phyloP scores from a whole-genome alignment of 129 eudicot species.

The Kitagawia praeruptora region DNA sequence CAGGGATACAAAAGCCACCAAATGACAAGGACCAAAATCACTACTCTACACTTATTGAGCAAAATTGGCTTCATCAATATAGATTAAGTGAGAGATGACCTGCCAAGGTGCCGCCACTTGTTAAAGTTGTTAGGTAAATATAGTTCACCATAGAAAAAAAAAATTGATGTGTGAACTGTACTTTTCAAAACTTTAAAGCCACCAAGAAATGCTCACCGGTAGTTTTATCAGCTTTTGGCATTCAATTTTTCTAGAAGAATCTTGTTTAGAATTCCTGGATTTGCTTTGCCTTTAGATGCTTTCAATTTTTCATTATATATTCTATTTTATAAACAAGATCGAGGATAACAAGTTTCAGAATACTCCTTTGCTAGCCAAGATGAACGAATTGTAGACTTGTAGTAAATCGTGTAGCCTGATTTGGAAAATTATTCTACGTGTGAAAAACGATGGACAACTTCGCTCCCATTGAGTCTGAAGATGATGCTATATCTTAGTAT shows the following conservation, averaged over 20 bases:
- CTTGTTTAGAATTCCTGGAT: conserved; percentile 83
- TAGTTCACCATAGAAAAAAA: background rate
- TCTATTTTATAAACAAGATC: too few species aligned
- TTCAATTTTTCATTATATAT: too few species aligned
- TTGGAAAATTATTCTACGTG: too few species aligned
- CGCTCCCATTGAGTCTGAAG: too few species aligned
- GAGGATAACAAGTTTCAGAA: conserved; percentile 50
- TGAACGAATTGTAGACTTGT: background rate
- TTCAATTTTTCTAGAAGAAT: conserved; percentile 75
- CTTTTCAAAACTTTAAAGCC: background rate
- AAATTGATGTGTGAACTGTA: background rate
- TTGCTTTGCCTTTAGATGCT: conserved; percentile 93
- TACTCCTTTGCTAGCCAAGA: conserved; percentile 43
- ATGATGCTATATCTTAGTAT: too few species aligned
- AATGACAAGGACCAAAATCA: background rate
- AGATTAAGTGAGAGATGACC: background rate
- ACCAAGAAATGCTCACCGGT: background rate
- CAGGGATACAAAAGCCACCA: background rate
- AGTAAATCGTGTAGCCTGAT: too few species aligned
- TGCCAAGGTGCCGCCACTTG: background rate
- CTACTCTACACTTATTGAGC: conserved; percentile 1
- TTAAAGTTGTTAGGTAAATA: background rate
- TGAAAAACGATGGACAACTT: too few species aligned
- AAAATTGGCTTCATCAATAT: background rate
- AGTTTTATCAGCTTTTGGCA: conserved; percentile 32